Percentiles rank a stretch among this genome's conserved stretches.
Evolutionary conservation across 2,329 filamentous ascomycete species (phyloP).

Genomic region (Diaporthe batatas): DNA sequence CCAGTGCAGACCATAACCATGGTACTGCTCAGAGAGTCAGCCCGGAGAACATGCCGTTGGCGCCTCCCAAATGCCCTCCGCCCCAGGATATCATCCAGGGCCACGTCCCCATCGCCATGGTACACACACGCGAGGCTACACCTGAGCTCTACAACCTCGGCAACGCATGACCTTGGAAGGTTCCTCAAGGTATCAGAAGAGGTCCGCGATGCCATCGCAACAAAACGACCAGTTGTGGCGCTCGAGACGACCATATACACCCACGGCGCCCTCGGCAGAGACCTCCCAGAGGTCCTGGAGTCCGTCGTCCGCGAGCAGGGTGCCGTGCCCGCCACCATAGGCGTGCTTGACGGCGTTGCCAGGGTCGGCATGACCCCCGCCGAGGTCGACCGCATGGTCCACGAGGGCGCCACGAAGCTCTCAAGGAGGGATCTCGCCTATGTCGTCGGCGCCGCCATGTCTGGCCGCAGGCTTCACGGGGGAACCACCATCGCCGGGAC

Average conservation of each 20-base stretch:
- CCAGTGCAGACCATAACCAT: constrained; percentile 19
- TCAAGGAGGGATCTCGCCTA: constrained; percentile 90
- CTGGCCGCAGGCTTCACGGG: constrained; percentile 80
- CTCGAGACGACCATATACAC: constrained; percentile 98
- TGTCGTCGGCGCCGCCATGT: constrained; percentile 78
- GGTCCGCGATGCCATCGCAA: constrained; percentile 80
- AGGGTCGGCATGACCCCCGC: constrained; percentile 80
- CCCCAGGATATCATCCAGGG: background rate
- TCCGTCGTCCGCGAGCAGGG: constrained; percentile 84
- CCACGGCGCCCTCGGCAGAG: constrained; percentile 85
- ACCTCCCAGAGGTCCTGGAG: constrained; percentile 73
- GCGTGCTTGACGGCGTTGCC: constrained; percentile 85
- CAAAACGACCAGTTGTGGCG: constrained; percentile 86
- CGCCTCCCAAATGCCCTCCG: background rate
- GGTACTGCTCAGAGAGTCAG: constrained; percentile 22
- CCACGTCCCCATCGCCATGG: background rate
- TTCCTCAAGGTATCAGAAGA: constrained; percentile 84
- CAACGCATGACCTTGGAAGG: constrained; percentile 50
- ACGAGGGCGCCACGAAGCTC: constrained; percentile 81
- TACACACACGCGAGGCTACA: background rate
- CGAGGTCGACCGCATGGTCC: constrained; percentile 81
- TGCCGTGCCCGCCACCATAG: constrained; percentile 90
- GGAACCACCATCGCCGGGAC: constrained; percentile 95
- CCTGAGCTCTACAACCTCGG: constrained; percentile 1
- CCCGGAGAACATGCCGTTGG: background rate